Percentiles rank a stretch among this genome's conserved stretches.
These are phyloP conservation scores for Botrytis elliptica DNA, from an alignment of 2,329 filamentous ascomycete genomes.

Conservation along the genomic window DNA sequence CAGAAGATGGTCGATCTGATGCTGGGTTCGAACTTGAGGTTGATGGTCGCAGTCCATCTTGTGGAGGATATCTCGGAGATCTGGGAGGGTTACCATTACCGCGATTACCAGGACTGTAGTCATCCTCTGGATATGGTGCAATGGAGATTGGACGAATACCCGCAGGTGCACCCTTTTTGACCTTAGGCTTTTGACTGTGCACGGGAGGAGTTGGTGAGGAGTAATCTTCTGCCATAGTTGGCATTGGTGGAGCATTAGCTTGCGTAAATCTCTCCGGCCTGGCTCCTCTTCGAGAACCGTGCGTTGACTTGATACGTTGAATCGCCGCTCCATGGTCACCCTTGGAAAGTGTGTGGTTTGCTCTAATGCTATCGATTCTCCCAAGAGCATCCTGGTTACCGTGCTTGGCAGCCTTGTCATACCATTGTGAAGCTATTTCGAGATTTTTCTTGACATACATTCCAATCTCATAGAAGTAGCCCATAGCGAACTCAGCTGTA, in stretches of 20 bases:
- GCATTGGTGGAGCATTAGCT: constrained; percentile 36
- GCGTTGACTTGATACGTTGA: constrained; percentile 78
- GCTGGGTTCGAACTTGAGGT: constrained; percentile 45
- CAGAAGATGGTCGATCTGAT: constrained; percentile 43
- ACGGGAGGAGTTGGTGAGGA: constrained; percentile 34
- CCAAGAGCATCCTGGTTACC: constrained; percentile 86
- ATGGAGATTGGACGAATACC: constrained; percentile 39
- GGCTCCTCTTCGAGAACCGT: constrained; percentile 65
- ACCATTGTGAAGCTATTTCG: constrained; percentile 82
- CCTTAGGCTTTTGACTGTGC: constrained; percentile 16
- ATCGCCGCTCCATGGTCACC: constrained; percentile 90
- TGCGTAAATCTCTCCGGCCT: constrained; percentile 60
- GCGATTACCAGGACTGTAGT: constrained; percentile 41
- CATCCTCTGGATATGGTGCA: constrained; percentile 70
- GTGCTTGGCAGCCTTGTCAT: constrained; percentile 81
- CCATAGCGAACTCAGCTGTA: constrained; percentile 93
- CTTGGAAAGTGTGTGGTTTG: constrained; percentile 81
- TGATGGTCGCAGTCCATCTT: constrained; percentile 28
- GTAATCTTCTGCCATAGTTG: constrained; percentile 34
- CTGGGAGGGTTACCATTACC: neutral
- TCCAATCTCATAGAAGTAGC: constrained; percentile 96
- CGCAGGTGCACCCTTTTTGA: constrained; percentile 22
- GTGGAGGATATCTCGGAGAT: constrained; percentile 44
- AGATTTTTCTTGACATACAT: constrained; percentile 86
- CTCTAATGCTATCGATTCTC: constrained; percentile 79